phyloP scores from a whole-genome alignment of 371 early-diverging fungal species.

The Rhizomucor miehei region DNA sequence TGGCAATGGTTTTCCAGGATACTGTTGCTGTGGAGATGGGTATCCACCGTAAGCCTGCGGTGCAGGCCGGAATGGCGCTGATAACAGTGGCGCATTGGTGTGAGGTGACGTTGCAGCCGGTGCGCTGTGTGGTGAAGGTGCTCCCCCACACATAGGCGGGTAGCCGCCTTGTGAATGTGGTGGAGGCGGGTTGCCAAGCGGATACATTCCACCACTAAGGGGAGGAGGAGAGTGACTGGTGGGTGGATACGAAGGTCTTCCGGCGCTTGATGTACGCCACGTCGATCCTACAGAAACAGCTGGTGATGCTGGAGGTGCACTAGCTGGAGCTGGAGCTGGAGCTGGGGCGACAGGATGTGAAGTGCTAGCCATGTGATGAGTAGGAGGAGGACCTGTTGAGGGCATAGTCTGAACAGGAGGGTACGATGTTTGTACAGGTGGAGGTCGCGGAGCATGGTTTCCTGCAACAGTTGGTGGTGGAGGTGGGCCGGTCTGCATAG shows the following conservation, averaged over 20 bases:
- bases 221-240: too few relatives aligned
- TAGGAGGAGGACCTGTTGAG: neutral
- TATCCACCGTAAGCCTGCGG: conserved; percentile 13
- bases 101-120: neutral
- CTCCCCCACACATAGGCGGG: neutral
- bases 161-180: neutral
- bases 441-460: conserved; percentile 10
- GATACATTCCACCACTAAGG: too few relatives aligned
- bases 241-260: neutral
- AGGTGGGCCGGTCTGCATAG: neutral
- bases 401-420: neutral
- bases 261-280: conserved; percentile 3
- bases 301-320: conserved; percentile 4
- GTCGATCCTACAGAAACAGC: conserved; percentile 1
- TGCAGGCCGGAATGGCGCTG: conserved; percentile 15
- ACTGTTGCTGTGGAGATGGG: conserved; percentile 2
- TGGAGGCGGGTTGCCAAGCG: conserved; percentile 1
- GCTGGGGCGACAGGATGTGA: conserved; percentile 1
- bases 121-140: conserved; percentile 2
- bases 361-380: neutral
- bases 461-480: conserved; percentile 16
- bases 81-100: conserved; percentile 11
- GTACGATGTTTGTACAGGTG: conserved; percentile 1
- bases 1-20: conserved; percentile 11
- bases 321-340: conserved; percentile 6